Conservation (phyloP, 1,139 yeast genomes). For the Geotrichum cucujoidarum region DNA sequence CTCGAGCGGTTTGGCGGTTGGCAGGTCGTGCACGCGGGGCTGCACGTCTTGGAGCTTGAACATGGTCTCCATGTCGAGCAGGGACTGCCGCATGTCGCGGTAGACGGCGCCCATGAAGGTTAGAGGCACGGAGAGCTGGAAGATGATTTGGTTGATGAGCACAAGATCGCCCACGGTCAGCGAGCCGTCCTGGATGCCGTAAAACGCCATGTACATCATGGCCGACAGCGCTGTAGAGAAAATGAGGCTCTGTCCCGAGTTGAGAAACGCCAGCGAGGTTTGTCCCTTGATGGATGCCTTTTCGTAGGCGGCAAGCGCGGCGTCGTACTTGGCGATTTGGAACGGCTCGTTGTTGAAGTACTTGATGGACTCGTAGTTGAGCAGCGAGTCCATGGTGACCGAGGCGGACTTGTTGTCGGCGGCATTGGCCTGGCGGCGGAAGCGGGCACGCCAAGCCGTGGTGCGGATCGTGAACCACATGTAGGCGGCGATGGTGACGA, state of each 20-base stretch:
- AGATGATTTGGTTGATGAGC: constrained; percentile 87
- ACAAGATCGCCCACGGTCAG: constrained; percentile 94
- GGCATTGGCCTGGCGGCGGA: constrained; percentile 82
- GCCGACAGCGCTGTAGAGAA: constrained; percentile 89
- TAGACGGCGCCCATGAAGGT: constrained; percentile 93
- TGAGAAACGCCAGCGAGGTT: constrained; percentile 82
- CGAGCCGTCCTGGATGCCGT: constrained; percentile 79
- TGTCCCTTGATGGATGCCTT: constrained; percentile 84
- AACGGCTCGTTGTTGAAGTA: constrained; percentile 84
- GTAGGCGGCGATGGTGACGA: constrained; percentile 81
- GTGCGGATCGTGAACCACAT: constrained; percentile 83
- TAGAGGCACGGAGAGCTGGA: constrained; percentile 89
- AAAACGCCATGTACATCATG: constrained; percentile 98
- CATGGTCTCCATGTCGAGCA: constrained; percentile 87
- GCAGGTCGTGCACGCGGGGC: constrained; percentile 57
- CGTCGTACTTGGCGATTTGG: constrained; percentile 72
- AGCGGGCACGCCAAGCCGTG: constrained; percentile 93
- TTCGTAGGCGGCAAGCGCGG: constrained; percentile 70
- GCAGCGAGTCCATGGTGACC: constrained; percentile 88
- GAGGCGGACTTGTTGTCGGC: constrained; percentile 95
- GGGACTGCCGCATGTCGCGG: constrained; percentile 86
- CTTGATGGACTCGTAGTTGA: constrained; percentile 91
- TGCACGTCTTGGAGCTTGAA: constrained; percentile 77
- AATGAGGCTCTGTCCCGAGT: constrained; percentile 87
- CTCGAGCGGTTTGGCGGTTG: constrained; percentile 56